A percentile compares a stretch with the other conserved stretches of the same genome.
Conservation (phyloP, 306 rosid genomes). For the Ormosia emarginata region DNA sequence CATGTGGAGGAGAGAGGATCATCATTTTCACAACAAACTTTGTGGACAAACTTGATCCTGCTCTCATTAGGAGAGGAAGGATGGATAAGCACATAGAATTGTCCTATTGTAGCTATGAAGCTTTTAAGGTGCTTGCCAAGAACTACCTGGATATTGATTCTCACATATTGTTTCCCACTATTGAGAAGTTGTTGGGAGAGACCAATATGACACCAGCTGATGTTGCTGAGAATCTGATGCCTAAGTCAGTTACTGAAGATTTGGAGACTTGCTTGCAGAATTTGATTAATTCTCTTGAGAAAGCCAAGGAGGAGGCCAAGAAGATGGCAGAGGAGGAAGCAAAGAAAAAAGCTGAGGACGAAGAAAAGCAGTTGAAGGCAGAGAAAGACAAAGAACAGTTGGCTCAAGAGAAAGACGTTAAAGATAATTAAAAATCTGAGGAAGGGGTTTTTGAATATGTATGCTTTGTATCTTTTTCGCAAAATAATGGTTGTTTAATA, state of each 20-base stretch:
- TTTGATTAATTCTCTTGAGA: constrained; percentile 38
- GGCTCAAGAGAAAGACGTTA: not conserved
- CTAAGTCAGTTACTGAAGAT: constrained; percentile 33
- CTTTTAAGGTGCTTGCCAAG: constrained; percentile 49
- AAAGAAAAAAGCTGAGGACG: constrained; percentile 22
- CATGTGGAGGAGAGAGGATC: too few species aligned
- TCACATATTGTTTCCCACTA: constrained; percentile 27
- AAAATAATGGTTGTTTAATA: not conserved
- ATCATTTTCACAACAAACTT: too few species aligned
- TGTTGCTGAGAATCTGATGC: constrained; percentile 60
- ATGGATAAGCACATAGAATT: constrained; percentile 60
- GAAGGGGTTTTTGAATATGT: constrained; percentile 8
- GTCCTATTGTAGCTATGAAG: constrained; percentile 45
- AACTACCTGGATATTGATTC: constrained; percentile 47
- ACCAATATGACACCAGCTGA: constrained; percentile 48
- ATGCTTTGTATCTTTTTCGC: not conserved
- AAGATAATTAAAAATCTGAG: not conserved
- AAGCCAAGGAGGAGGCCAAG: constrained; percentile 15
- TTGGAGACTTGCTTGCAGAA: constrained; percentile 27
- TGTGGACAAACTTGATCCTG: constrained; percentile 40
- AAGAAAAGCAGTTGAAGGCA: constrained; percentile 2
- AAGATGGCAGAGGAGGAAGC: constrained; percentile 27
- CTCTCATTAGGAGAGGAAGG: constrained; percentile 45
- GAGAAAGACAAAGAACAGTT: constrained; percentile 14
- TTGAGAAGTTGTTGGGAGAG: constrained; percentile 30